Conservation (phyloP, 768 basidiomycete species). For the Phaeotremella skinneri region DNA sequence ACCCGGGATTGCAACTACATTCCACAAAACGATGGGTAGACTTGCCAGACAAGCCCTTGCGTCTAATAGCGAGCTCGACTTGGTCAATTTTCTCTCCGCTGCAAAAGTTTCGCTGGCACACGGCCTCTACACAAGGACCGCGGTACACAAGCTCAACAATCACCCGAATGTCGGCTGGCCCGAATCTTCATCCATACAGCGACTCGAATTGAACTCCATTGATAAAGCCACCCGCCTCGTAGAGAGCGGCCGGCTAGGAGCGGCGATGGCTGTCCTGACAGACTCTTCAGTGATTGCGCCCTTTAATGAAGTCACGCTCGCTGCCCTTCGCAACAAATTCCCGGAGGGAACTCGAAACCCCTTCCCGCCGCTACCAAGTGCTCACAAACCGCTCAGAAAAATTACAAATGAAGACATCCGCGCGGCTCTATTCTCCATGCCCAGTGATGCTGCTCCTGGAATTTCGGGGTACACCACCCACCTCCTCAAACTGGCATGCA, state of each 20-base stretch:
- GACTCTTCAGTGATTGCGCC: not conserved
- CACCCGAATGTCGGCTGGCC: not conserved
- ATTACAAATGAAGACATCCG: not conserved
- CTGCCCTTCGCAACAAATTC: not conserved
- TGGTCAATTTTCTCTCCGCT: not conserved
- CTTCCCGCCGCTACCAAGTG: not conserved
- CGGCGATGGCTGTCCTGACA: not conserved
- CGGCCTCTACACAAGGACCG: not conserved
- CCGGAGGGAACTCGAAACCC: not conserved
- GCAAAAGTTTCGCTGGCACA: not conserved
- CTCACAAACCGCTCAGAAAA: not conserved
- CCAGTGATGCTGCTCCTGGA: not conserved
- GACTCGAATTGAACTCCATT: not conserved
- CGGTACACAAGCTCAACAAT: not conserved
- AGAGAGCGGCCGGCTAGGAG: not conserved
- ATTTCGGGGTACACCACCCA: not conserved
- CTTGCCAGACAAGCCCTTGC: not conserved
- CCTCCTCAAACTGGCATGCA: not conserved
- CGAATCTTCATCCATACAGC: not conserved
- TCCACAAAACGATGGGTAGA: not conserved
- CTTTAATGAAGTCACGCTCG: not conserved
- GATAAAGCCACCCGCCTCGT: not conserved
- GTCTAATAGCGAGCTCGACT: not conserved
- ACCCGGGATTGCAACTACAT: not conserved
- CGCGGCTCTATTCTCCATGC: not conserved